phyloP scores from a whole-genome alignment of 176 grass and related monocot species.

The Eleusine coracana region DNA sequence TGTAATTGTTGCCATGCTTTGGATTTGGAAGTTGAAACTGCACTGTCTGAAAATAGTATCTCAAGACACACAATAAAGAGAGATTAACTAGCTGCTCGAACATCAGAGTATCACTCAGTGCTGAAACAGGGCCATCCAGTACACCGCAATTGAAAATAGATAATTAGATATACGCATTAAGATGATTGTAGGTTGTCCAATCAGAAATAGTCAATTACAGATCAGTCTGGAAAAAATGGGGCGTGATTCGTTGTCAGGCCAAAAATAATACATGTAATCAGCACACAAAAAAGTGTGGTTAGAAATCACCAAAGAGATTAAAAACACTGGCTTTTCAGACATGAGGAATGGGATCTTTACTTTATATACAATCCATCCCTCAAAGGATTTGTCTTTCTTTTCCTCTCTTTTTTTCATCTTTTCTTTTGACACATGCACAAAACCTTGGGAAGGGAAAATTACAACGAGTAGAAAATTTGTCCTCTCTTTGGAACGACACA shows the following conservation, averaged over 20 bases:
- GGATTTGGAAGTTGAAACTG: neutral
- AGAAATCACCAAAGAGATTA: constrained; percentile 15
- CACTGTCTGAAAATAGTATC: neutral
- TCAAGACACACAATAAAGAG: neutral
- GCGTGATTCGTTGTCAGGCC: neutral
- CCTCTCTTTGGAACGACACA: constrained; percentile 27
- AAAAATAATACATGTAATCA: constrained; percentile 20
- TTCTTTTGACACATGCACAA: constrained; percentile 44
- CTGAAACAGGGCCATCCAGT: neutral
- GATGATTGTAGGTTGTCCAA: neutral
- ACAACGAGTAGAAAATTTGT: constrained; percentile 38
- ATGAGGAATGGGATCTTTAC: constrained; percentile 50
- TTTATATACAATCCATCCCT: constrained; percentile 66
- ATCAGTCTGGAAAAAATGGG: neutral
- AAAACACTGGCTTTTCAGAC: neutral
- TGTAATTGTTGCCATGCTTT: neutral
- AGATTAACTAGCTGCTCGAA: neutral
- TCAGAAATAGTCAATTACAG: constrained; percentile 2
- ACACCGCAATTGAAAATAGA: neutral
- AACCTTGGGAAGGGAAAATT: constrained; percentile 30
- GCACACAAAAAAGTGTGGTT: constrained; percentile 16
- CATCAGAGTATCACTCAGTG: neutral
- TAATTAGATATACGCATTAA: neutral
- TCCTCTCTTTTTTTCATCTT: neutral
- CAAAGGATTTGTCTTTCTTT: constrained; percentile 37